Conservation (phyloP, 2,329 filamentous ascomycete genomes). For the Tolypocladium tropicale region DNA sequence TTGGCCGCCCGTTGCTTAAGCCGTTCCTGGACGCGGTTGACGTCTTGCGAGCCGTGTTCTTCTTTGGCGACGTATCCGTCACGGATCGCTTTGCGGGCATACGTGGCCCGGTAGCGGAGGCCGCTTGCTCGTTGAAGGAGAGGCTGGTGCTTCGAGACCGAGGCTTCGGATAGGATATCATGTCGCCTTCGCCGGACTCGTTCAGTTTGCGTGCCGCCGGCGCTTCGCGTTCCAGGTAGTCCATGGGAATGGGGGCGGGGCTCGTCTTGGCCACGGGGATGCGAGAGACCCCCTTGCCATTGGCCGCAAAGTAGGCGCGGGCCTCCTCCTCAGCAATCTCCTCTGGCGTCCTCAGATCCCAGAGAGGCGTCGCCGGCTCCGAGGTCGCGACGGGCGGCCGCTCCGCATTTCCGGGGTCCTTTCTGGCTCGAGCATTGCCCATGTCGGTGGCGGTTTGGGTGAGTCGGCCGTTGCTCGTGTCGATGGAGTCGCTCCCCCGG, state of each 20-base stretch:
- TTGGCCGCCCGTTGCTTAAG: slow-evolving; percentile 40
- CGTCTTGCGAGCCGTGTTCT: slow-evolving; percentile 33
- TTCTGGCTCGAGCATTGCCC: slow-evolving; percentile 22
- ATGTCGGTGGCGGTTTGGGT: neutral
- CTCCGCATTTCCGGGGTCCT: slow-evolving; percentile 33
- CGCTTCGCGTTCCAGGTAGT: slow-evolving; percentile 64
- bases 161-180: slow-evolving; percentile 48
- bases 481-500: slow-evolving; percentile 20
- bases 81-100: slow-evolving; percentile 28
- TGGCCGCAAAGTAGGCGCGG: slow-evolving; percentile 40
- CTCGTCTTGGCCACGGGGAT: slow-evolving; percentile 81
- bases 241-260: slow-evolving; percentile 61
- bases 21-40: slow-evolving; percentile 32
- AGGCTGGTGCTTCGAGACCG: slow-evolving; percentile 63
- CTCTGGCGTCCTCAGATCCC: slow-evolving; percentile 68
- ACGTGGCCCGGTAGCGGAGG: slow-evolving; percentile 9
- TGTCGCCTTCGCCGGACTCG: slow-evolving; percentile 44
- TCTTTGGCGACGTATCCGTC: slow-evolving; percentile 46
- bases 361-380: slow-evolving; percentile 37
- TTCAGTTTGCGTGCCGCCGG: slow-evolving; percentile 53
- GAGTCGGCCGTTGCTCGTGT: slow-evolving; percentile 9
- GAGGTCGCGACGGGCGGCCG: slow-evolving; percentile 16
- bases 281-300: slow-evolving; percentile 58
- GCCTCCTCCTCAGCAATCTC: slow-evolving; percentile 58
- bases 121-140: slow-evolving; percentile 25